Conservation (phyloP, 2,329 filamentous ascomycete species). For the Colletotrichum sansevieriae region DNA sequence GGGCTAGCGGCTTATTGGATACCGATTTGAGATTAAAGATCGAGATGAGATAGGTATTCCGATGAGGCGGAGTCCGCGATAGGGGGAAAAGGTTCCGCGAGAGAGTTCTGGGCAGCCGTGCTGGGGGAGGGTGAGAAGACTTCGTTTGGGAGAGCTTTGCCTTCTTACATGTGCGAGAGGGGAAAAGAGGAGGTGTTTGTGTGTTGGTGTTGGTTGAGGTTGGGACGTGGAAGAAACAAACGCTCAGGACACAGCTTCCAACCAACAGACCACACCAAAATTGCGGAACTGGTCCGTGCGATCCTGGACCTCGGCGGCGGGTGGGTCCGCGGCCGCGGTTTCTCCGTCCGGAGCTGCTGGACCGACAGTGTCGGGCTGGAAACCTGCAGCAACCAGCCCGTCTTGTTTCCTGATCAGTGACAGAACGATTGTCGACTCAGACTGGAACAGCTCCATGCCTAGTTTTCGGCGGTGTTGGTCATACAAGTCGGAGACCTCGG, state of each 20-base stretch:
- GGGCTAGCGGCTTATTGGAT: slow-evolving; percentile 3
- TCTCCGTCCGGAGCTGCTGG: slow-evolving; percentile 12
- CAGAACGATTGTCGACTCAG: background rate
- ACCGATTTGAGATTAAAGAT: background rate
- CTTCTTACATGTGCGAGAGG: slow-evolving; percentile 9
- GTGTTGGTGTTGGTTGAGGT: slow-evolving; percentile 15
- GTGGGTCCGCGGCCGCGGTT: slow-evolving; percentile 14
- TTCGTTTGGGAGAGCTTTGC: background rate
- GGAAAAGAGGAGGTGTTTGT: background rate
- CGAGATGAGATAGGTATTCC: slow-evolving; percentile 6
- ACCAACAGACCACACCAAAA: slow-evolving; percentile 30
- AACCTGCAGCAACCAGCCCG: background rate
- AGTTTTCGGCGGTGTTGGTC: background rate
- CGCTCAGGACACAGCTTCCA: slow-evolving; percentile 3
- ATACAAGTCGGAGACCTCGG: background rate
- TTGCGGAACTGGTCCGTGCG: slow-evolving; percentile 27
- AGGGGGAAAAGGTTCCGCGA: background rate
- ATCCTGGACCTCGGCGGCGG: slow-evolving; percentile 3
- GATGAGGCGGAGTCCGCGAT: slow-evolving; percentile 3
- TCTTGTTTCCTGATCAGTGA: background rate
- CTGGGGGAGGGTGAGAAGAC: background rate
- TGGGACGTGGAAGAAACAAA: slow-evolving; percentile 4
- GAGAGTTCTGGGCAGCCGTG: background rate
- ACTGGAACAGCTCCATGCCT: background rate
- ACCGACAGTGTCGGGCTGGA: background rate